A percentile compares a stretch with the other conserved stretches of the same genome.
These are phyloP conservation scores for Neofusicoccum kwambonambiense DNA, from an alignment of 2,329 filamentous ascomycete species.

Conservation along the genomic window DNA sequence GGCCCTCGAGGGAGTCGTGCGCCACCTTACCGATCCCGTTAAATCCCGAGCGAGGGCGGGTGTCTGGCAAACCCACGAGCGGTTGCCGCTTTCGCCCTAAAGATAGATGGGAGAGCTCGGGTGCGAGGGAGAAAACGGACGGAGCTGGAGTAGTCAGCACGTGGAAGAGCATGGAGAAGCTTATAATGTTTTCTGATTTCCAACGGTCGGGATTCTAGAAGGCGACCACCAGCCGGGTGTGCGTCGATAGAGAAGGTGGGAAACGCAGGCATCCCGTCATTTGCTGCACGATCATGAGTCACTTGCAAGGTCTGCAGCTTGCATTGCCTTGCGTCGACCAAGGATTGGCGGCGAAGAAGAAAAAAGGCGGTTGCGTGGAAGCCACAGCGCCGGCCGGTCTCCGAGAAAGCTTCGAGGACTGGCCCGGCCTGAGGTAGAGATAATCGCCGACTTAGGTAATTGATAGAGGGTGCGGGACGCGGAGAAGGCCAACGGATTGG, in stretches of 20 bases:
- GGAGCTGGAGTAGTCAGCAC: neutral
- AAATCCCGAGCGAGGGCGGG: neutral
- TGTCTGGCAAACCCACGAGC: neutral
- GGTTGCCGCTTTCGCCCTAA: neutral
- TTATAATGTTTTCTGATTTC: neutral
- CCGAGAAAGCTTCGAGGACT: constrained; percentile 1
- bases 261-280: neutral
- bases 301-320: neutral
- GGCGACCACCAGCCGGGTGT: neutral
- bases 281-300: neutral
- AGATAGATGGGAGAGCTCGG: neutral
- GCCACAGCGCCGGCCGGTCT: neutral
- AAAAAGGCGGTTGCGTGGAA: too few species aligned
- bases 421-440: neutral
- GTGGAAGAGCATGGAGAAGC: neutral
- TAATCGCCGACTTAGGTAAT: constrained; percentile 6
- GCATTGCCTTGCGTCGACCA: neutral
- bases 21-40: neutral
- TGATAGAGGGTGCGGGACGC: neutral
- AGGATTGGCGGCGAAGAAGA: neutral
- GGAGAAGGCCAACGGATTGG: neutral
- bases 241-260: too few species aligned
- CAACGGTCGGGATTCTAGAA: constrained; percentile 3
- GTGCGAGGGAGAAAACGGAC: neutral
- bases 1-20: neutral